phyloP scores from a whole-genome alignment of 495 filamentous ascomycete species.

The Cercophora newfieldiana region DNA sequence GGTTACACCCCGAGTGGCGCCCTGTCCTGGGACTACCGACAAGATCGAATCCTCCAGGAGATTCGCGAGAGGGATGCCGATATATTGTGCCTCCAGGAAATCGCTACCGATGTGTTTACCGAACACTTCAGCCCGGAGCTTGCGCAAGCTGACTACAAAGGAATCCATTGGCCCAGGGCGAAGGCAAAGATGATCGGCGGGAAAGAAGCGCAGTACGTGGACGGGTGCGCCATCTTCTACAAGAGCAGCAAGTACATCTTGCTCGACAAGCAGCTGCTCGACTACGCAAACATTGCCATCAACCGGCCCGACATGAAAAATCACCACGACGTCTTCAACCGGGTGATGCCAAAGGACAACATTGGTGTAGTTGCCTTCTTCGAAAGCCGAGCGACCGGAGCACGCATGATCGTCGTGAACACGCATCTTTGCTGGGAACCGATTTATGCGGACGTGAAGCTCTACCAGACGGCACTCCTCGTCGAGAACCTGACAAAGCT shows the following conservation, averaged over 20 bases:
- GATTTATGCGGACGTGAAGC: constrained; percentile 84
- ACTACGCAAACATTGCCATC: constrained; percentile 89
- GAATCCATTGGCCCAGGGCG: constrained; percentile 83
- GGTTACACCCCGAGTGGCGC: constrained; percentile 82
- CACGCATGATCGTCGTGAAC: constrained; percentile 87
- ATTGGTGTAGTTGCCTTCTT: constrained; percentile 88
- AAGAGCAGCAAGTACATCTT: constrained; percentile 88
- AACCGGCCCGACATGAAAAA: constrained; percentile 93
- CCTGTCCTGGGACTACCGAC: constrained; percentile 82
- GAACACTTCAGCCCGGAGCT: constrained; percentile 83
- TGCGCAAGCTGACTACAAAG: constrained; percentile 83
- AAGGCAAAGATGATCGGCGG: constrained; percentile 88
- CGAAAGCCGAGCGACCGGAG: constrained; percentile 84
- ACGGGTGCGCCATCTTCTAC: constrained; percentile 96
- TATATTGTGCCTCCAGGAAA: constrained; percentile 89
- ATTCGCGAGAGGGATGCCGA: constrained; percentile 79
- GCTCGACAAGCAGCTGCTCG: constrained; percentile 88
- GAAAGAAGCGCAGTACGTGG: constrained; percentile 79
- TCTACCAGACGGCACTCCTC: constrained; percentile 90
- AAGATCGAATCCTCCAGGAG: constrained; percentile 76
- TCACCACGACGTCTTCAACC: constrained; percentile 93
- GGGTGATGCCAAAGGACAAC: constrained; percentile 96
- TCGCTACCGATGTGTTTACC: constrained; percentile 85
- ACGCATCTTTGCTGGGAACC: constrained; percentile 95
- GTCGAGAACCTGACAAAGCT: constrained; percentile 85